A percentile compares a stretch with the other conserved stretches of the same genome.
Evolutionary conservation across 805 yeast genomes (phyloP).

Genomic region (Zygoascus bituminiphila): DNA sequence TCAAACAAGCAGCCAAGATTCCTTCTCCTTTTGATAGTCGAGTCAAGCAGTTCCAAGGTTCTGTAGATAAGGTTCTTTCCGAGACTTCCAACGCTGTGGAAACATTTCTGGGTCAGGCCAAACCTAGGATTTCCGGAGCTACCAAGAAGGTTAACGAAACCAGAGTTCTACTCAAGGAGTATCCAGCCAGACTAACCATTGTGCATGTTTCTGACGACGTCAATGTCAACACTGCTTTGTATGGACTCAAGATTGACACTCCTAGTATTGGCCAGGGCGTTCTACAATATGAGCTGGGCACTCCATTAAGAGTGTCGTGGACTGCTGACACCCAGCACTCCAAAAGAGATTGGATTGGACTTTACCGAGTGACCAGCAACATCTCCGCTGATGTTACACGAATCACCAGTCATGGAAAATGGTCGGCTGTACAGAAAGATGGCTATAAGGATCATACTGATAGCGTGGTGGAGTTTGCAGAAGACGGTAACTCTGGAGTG

Average conservation of each 20-base stretch:
- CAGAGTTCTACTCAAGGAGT: slow-evolving; percentile 30
- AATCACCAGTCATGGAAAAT: slow-evolving; percentile 56
- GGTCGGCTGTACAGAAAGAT: slow-evolving; percentile 42
- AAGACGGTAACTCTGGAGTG: slow-evolving; percentile 33
- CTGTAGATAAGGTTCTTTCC: slow-evolving; percentile 33
- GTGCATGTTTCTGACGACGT: slow-evolving; percentile 24
- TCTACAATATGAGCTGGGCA: slow-evolving; percentile 31
- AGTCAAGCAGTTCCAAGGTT: slow-evolving; percentile 23
- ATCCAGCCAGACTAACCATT: slow-evolving; percentile 29
- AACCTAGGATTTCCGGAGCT: slow-evolving; percentile 26
- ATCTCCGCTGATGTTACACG: slow-evolving; percentile 49
- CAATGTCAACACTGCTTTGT: slow-evolving; percentile 20
- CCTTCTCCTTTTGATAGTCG: slow-evolving; percentile 23
- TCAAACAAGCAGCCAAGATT: slow-evolving; percentile 25
- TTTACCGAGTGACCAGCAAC: slow-evolving; percentile 56
- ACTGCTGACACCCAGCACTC: slow-evolving; percentile 42
- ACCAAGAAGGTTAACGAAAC: slow-evolving; percentile 25
- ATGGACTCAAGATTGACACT: slow-evolving; percentile 16
- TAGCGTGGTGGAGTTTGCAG: slow-evolving; percentile 13
- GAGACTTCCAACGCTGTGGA: slow-evolving; percentile 39
- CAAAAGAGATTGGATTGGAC: slow-evolving; percentile 65
- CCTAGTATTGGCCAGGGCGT: slow-evolving; percentile 2
- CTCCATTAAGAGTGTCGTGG: slow-evolving; percentile 49
- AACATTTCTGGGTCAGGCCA: slow-evolving; percentile 31
- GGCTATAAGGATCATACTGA: slow-evolving; percentile 26